Percentiles rank a stretch among this genome's conserved stretches.
These are phyloP conservation scores for Phytophthora ohioensis DNA, from an alignment of 352 stramenopile genomes.

Conservation along the genomic window DNA sequence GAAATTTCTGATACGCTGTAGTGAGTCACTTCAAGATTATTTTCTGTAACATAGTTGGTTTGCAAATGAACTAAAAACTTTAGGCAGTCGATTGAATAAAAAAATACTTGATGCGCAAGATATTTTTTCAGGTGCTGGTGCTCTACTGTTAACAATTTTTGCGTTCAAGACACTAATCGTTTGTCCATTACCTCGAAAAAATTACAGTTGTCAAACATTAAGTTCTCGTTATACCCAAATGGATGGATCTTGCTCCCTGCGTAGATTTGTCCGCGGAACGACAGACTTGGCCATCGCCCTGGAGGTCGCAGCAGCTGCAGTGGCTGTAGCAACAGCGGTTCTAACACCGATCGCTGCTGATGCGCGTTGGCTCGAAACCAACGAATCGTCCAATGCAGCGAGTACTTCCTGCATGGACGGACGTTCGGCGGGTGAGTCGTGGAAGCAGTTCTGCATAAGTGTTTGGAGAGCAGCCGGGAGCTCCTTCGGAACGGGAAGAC, in stretches of 20 bases:
- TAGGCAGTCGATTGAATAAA: too few species aligned
- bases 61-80: too few species aligned
- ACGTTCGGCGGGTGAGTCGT: constrained; percentile 65
- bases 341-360: constrained; percentile 30
- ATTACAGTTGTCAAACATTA: not conserved
- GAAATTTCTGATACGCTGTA: not conserved
- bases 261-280: constrained; percentile 10
- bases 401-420: constrained; percentile 81
- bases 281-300: constrained; percentile 31
- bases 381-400: constrained; percentile 47
- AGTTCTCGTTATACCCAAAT: constrained; percentile 39
- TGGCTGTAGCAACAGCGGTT: constrained; percentile 29
- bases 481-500: constrained; percentile 53
- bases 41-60: too few species aligned
- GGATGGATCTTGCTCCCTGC: constrained; percentile 37
- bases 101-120: too few species aligned
- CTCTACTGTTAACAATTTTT: too few species aligned
- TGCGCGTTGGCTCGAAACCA: constrained; percentile 29
- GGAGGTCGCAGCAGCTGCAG: constrained; percentile 23
- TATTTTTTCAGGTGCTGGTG: too few species aligned
- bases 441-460: constrained; percentile 80
- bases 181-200: constrained; percentile 7
- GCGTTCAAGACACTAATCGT: constrained; percentile 4
- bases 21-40: not conserved
- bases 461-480: constrained; percentile 57